Conservation (phyloP, 768 basidiomycete genomes). For the Dentipellis fragilis region DNA sequence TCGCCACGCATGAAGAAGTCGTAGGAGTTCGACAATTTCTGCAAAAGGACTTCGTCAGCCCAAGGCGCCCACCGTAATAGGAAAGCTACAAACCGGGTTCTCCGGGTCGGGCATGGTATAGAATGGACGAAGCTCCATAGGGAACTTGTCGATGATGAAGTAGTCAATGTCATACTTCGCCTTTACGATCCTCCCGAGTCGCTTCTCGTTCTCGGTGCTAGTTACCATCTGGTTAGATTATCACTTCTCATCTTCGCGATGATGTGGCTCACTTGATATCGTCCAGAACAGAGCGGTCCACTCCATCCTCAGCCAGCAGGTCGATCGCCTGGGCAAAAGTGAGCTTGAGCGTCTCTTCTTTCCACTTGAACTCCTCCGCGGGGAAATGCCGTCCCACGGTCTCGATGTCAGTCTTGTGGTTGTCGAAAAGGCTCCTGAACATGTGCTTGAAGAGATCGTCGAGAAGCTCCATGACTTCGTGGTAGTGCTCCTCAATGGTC, state of each 20-base stretch:
- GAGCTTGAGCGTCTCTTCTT: conserved; percentile 78
- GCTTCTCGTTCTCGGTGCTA: conserved; percentile 93
- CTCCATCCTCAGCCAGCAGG: conserved; percentile 79
- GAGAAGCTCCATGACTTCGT: conserved; percentile 90
- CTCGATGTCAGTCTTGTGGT: conserved; percentile 76
- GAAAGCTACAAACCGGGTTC: conserved; percentile 54
- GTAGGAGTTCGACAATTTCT: conserved; percentile 95
- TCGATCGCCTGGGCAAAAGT: conserved; percentile 84
- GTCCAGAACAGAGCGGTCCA: conserved; percentile 65
- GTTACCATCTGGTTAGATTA: conserved; percentile 3
- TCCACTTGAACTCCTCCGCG: conserved; percentile 92
- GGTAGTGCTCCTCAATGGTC: conserved; percentile 97
- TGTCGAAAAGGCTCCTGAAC: conserved; percentile 73
- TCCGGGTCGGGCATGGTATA: conserved; percentile 98
- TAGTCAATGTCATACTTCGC: conserved; percentile 96
- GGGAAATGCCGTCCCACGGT: conserved; percentile 81
- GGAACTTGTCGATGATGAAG: conserved; percentile 99
- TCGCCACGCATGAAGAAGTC: conserved; percentile 99
- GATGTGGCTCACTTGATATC: conserved; percentile 68
- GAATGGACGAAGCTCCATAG: conserved; percentile 89
- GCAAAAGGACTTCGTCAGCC: not conserved
- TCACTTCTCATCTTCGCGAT: not conserved
- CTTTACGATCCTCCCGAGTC: conserved; percentile 81
- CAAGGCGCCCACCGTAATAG: not conserved
- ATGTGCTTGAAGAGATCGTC: conserved; percentile 81